Conservation (phyloP, 2,329 filamentous ascomycete species). For the Calonectria pseudoreteaudii region DNA sequence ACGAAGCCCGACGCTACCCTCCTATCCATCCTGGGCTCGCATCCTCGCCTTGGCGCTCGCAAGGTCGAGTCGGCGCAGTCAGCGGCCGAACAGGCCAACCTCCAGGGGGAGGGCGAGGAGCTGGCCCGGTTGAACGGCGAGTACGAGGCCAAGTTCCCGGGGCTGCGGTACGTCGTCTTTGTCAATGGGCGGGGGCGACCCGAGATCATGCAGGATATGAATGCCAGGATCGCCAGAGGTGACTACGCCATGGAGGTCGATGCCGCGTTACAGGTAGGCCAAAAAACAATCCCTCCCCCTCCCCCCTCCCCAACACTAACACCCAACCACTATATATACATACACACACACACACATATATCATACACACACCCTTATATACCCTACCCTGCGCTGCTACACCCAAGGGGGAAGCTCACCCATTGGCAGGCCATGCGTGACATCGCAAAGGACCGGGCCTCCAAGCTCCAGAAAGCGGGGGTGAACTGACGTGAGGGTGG, state of each 20-base stretch:
- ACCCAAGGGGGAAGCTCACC: background rate
- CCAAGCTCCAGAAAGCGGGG: conserved; percentile 30
- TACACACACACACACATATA: too few species aligned
- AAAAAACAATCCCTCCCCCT: too few species aligned
- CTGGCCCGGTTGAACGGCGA: conserved; percentile 76
- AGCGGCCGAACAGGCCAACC: conserved; percentile 82
- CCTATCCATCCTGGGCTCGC: conserved; percentile 80
- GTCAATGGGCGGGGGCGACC: conserved; percentile 83
- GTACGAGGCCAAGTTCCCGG: conserved; percentile 86
- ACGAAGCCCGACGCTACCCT: conserved; percentile 60
- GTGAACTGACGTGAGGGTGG: background rate
- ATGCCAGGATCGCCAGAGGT: conserved; percentile 74
- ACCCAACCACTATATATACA: background rate
- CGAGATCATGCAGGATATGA: conserved; percentile 87
- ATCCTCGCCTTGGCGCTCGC: conserved; percentile 85
- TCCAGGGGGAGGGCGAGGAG: conserved; percentile 72
- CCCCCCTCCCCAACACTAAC: too few species aligned
- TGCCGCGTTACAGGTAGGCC: conserved; percentile 77
- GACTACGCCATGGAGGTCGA: conserved; percentile 75
- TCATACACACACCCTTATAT: too few species aligned
- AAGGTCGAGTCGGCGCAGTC: conserved; percentile 87
- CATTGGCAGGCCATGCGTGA: conserved; percentile 83
- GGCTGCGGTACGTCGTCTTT: conserved; percentile 90
- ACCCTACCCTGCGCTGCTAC: background rate
- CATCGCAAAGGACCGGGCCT: conserved; percentile 84